Evolutionary conservation across 441 rosid species (phyloP).

Genomic region (Croton laevigatus): DNA sequence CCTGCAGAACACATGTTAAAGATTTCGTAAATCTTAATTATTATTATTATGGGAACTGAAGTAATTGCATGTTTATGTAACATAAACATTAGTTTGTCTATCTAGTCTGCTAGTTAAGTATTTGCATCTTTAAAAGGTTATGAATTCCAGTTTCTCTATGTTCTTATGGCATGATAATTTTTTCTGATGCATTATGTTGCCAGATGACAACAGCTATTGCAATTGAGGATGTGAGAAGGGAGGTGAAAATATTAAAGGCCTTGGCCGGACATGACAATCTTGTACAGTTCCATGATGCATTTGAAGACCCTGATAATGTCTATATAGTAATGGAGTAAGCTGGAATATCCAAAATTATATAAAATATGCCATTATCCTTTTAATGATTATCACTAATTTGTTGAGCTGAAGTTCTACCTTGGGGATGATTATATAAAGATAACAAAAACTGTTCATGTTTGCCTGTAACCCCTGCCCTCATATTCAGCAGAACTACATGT

Average conservation of each 20-base stretch:
- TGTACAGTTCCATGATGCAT: conserved; percentile 82
- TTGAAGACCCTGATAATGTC: conserved; percentile 81
- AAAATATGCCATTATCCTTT: conserved; percentile 14
- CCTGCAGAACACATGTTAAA: not conserved
- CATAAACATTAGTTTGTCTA: not conserved
- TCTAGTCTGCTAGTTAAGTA: not conserved
- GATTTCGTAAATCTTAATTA: not conserved
- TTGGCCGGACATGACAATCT: conserved; percentile 80
- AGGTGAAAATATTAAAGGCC: conserved; percentile 82
- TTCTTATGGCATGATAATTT: not conserved
- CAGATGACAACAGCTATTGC: conserved; percentile 97
- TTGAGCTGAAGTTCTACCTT: conserved; percentile 3
- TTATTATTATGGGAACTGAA: not conserved
- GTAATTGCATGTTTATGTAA: not conserved
- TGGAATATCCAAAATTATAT: not conserved
- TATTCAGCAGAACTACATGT: not conserved
- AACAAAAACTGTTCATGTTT: not conserved
- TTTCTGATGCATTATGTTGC: conserved; percentile 4
- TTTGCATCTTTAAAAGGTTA: not conserved
- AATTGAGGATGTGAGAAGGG: conserved; percentile 96
- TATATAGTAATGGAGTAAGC: conserved; percentile 98
- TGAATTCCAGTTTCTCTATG: not conserved
- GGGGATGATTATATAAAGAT: not conserved
- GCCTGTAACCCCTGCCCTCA: not conserved
- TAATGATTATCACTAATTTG: not conserved